phyloP scores from a whole-genome alignment of 257 asterid species.

The Nicotiana noctiflora region DNA sequence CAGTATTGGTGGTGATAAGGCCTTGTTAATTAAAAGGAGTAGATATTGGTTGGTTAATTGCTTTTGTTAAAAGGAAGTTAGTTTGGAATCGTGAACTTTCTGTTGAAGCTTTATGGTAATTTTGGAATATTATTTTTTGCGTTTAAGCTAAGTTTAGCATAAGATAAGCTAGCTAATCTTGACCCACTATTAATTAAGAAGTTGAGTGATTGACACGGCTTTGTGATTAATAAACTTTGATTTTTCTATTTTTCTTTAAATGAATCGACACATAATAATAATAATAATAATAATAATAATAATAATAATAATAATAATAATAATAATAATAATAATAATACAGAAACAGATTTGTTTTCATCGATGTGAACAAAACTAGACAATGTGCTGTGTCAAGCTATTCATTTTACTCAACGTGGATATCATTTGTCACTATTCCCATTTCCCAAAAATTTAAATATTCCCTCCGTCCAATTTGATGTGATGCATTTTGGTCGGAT shows the following conservation, averaged over 20 bases:
- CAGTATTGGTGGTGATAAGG: too few relatives aligned
- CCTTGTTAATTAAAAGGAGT: too few relatives aligned
- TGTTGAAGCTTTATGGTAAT: background rate
- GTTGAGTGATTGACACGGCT: conserved; percentile 35
- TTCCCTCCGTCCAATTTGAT: too few relatives aligned
- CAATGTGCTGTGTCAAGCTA: background rate
- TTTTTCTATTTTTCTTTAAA: background rate
- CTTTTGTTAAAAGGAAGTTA: background rate
- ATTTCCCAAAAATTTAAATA: background rate
- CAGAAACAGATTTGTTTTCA: background rate
- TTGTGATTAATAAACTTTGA: conserved; percentile 28
- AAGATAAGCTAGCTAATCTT: background rate
- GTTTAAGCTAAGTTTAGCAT: background rate
- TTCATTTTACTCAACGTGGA: background rate
- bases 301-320: too few relatives aligned
- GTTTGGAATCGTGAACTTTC: background rate
- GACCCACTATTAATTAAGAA: background rate
- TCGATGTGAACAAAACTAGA: background rate
- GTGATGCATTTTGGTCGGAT: too few relatives aligned
- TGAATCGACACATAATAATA: background rate
- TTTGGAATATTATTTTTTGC: background rate
- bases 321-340: background rate
- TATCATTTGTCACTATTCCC: background rate
- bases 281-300: too few relatives aligned
- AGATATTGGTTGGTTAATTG: too few relatives aligned